Evolutionary conservation across 441 rosid genomes (phyloP).

Genomic region (Omphalea diandra): DNA sequence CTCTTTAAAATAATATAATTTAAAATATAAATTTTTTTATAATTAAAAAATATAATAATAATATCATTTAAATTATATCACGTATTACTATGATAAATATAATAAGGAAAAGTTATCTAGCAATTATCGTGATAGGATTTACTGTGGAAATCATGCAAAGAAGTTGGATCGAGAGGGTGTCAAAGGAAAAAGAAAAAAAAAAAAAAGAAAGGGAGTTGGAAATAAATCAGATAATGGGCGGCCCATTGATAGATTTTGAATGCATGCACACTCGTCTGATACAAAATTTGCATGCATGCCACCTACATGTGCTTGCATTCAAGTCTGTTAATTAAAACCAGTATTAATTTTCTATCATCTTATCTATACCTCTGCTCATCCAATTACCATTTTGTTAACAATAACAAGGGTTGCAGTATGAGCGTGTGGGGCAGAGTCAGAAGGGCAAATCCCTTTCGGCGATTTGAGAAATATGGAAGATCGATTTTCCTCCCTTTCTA

Average conservation of each 20-base stretch:
- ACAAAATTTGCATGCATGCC: slow-evolving; percentile 35
- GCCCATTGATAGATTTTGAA: slow-evolving; percentile 19
- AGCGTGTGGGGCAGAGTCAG: background rate
- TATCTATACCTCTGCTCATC: slow-evolving; percentile 11
- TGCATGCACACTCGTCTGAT: slow-evolving; percentile 18
- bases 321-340: background rate
- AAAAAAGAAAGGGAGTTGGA: background rate
- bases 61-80: too few species aligned
- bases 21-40: too few species aligned
- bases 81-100: too few species aligned
- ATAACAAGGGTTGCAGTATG: background rate
- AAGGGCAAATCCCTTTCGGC: slow-evolving; percentile 8
- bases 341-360: background rate
- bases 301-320: slow-evolving; percentile 44
- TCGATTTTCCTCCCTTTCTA: slow-evolving; percentile 27
- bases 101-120: too few species aligned
- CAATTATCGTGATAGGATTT: too few species aligned
- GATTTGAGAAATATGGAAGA: slow-evolving; percentile 9
- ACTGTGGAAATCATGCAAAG: too few species aligned
- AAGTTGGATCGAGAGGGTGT: too few species aligned
- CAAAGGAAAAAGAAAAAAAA: background rate
- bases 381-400: slow-evolving; percentile 15
- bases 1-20: too few species aligned
- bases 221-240: background rate
- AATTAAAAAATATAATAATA: too few species aligned